Conservation (phyloP, 2,329 filamentous ascomycete species). For the Epichloe baconii region DNA sequence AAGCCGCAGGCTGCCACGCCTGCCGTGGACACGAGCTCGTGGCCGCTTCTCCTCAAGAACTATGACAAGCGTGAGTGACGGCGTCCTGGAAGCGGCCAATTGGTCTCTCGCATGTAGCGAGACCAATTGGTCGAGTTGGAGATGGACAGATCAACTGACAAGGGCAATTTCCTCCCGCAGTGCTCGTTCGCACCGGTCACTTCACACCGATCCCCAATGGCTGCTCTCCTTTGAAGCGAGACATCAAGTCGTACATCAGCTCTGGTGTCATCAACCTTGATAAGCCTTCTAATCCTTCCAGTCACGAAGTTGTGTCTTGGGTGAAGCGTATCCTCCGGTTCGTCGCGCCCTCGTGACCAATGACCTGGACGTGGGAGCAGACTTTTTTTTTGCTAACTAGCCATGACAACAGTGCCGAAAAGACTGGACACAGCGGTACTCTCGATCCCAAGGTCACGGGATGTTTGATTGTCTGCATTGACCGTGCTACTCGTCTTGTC, state of each 20-base stretch:
- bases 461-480: constrained; percentile 88
- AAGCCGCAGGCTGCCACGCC: constrained; percentile 79
- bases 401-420: constrained; percentile 42
- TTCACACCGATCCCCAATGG: constrained; percentile 95
- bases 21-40: constrained; percentile 71
- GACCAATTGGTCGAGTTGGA: neutral
- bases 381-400: neutral
- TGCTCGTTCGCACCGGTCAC: constrained; percentile 86
- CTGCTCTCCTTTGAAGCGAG: constrained; percentile 80
- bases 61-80: constrained; percentile 69
- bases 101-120: neutral
- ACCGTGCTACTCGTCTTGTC: constrained; percentile 91
- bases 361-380: neutral
- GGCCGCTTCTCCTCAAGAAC: constrained; percentile 91
- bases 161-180: constrained; percentile 28
- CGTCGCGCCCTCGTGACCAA: constrained; percentile 12
- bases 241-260: constrained; percentile 93
- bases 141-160: constrained; percentile 5
- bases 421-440: constrained; percentile 96
- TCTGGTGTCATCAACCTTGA: constrained; percentile 93
- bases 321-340: constrained; percentile 94
- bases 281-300: constrained; percentile 85
- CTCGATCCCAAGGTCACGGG: constrained; percentile 97
- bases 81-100: neutral
- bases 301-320: constrained; percentile 98